phyloP scores from a whole-genome alignment of 805 yeast genomes.

The Phaffomyces thermotolerans region DNA sequence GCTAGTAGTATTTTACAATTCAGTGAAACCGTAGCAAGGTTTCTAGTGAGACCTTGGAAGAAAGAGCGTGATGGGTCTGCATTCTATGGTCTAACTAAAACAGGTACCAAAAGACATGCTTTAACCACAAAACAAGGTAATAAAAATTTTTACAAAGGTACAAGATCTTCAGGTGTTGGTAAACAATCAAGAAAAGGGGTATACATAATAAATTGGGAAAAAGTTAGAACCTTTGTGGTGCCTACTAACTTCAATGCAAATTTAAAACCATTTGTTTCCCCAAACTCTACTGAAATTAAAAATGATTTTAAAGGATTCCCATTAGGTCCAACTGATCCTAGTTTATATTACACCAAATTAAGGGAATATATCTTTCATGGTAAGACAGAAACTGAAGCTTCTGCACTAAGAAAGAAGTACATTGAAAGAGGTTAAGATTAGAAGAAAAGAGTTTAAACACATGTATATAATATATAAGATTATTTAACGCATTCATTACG shows the following conservation, averaged over 20 bases:
- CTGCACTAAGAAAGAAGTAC: slow-evolving; percentile 17
- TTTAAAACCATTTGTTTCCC: slow-evolving; percentile 73
- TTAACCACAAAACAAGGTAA: slow-evolving; percentile 92
- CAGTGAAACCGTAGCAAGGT: slow-evolving; percentile 36
- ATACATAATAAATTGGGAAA: slow-evolving; percentile 72
- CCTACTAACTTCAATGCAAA: slow-evolving; percentile 43
- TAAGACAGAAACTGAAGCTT: slow-evolving; percentile 33
- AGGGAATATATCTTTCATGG: slow-evolving; percentile 76
- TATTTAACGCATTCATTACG: slow-evolving; percentile 2
- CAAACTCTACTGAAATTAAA: slow-evolving; percentile 59
- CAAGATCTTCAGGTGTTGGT: slow-evolving; percentile 92
- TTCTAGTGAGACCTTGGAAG: slow-evolving; percentile 83
- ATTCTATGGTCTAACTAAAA: slow-evolving; percentile 71
- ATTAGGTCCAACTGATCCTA: slow-evolving; percentile 68
- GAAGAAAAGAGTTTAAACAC: not conserved
- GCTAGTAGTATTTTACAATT: slow-evolving; percentile 39
- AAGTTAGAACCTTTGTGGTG: slow-evolving; percentile 84
- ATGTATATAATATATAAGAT: slow-evolving; percentile 13
- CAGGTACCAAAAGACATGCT: slow-evolving; percentile 78
- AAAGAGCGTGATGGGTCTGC: slow-evolving; percentile 74
- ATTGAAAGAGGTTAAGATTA: slow-evolving; percentile 26
- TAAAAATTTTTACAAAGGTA: slow-evolving; percentile 92
- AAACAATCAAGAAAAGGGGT: slow-evolving; percentile 64
- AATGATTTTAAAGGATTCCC: slow-evolving; percentile 64
- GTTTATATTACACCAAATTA: slow-evolving; percentile 62